Base-by-base conservation (phyloP, 176 grass and related monocot species). In the Carex parvula region DNA sequence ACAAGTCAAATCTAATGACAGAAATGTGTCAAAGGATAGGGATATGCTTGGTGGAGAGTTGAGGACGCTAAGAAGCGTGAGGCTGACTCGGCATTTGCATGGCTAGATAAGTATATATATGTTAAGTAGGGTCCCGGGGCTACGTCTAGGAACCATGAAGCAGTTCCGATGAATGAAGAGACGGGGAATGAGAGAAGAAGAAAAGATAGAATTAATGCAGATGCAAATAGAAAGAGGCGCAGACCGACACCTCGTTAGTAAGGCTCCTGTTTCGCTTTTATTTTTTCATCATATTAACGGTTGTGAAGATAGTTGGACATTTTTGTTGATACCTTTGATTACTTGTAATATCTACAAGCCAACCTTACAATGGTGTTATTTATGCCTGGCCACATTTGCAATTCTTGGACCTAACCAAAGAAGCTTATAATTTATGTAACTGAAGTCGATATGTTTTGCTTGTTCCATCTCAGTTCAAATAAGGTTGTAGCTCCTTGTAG, bases 231-330 rank as follows among this genome's bases (percentile, higher is more conserved):
- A 24, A 61, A 9, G 60, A 30, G 22, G 22, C 79, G 16, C 60
- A 64, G 39, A 81, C 16, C 42, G 6, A n/a, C 41, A 52, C 61
- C 80, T 83, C 80, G 80, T 29, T 83, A 83, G 80, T 83, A 83
- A 83, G 62, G 58, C n/a, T 75, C 48, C 6, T 3, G n/a, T 24
- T 16, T 75, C 3, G 18, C 0, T 52, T 75, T 30, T 30, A 6
- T 75, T 26, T 76, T 83, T 83, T 66, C 39, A 65, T 55, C 64
- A 46, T 59, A 67, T 53, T 41, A 50, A 55, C 16, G n/a, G 21
- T 68, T 24, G 24, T 82, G 37, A 42, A 60, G 39, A 44, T 55
- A 77, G 52, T 18, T 32, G 22, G 24, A 33, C 22, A 55, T 24
- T 6, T 8, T 53, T 24, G 9, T 74, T 74, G 20, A 53, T 53